Conservation (phyloP, 306 rosid genomes). For the Vigna nakashimae region DNA sequence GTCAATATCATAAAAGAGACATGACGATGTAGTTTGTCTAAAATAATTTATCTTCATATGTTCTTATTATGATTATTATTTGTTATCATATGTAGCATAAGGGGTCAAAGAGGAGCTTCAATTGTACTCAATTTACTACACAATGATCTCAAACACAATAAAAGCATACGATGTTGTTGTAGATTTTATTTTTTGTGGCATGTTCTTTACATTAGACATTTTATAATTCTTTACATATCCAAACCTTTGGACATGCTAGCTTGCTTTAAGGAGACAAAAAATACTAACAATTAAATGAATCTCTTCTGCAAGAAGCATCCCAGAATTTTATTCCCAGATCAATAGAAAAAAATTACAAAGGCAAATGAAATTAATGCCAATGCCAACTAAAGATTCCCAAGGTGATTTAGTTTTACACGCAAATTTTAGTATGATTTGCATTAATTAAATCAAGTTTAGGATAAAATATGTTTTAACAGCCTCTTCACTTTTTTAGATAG, state of each 20-base stretch:
- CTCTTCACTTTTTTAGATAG: neutral
- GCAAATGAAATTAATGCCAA: slow-evolving; percentile 6
- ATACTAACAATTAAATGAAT: slow-evolving; percentile 39
- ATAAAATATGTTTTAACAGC: neutral
- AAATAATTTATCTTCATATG: slow-evolving; percentile 22
- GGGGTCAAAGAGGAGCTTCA: slow-evolving; percentile 39
- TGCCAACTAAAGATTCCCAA: slow-evolving; percentile 52
- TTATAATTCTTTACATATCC: slow-evolving; percentile 24
- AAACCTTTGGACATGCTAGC: slow-evolving; percentile 44
- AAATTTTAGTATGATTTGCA: neutral
- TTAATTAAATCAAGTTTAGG: neutral
- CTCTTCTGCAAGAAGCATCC: slow-evolving; percentile 1
- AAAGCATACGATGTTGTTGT: slow-evolving; percentile 37
- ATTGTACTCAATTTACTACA: slow-evolving; percentile 35
- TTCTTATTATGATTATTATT: slow-evolving; percentile 39
- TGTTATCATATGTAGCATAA: slow-evolving; percentile 39
- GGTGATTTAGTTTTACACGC: slow-evolving; percentile 44
- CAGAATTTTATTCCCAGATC: slow-evolving; percentile 19
- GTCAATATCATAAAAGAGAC: slow-evolving; percentile 52
- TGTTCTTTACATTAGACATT: slow-evolving; percentile 29
- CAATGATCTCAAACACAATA: slow-evolving; percentile 36
- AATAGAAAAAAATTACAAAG: neutral
- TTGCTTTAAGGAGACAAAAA: slow-evolving; percentile 63
- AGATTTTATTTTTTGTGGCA: neutral
- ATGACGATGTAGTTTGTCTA: slow-evolving; percentile 48